A percentile compares a stretch with the other conserved stretches of the same genome.
Evolutionary conservation across 2,329 filamentous ascomycete species (phyloP).

Genomic region (Acarospora socialis): DNA sequence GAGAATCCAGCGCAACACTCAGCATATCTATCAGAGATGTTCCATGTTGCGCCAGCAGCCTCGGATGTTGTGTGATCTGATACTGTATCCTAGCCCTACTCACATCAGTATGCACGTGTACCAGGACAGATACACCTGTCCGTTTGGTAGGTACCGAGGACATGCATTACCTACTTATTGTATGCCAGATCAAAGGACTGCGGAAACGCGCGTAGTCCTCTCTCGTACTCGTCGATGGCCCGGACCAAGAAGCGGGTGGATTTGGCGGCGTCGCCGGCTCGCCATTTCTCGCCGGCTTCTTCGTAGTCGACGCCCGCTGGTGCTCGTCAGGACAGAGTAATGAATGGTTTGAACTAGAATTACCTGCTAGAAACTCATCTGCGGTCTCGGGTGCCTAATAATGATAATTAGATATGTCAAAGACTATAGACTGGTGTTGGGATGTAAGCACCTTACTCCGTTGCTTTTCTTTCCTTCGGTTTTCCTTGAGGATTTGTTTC

Average conservation of each 20-base stretch:
- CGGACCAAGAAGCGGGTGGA: slow-evolving; percentile 43
- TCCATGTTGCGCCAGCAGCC: slow-evolving; percentile 45
- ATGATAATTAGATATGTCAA: slow-evolving; percentile 9
- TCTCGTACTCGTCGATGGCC: slow-evolving; percentile 52
- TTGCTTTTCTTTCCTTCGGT: slow-evolving; percentile 17
- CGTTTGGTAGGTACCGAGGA: slow-evolving; percentile 1
- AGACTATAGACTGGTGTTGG: slow-evolving; percentile 3
- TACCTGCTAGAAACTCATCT: slow-evolving; percentile 53
- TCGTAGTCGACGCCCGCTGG: slow-evolving; percentile 52
- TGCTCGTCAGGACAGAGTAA: slow-evolving; percentile 3
- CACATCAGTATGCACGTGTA: no score
- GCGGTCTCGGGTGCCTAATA: slow-evolving; percentile 42
- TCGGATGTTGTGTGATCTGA: slow-evolving; percentile 53
- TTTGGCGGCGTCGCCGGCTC: slow-evolving; percentile 55
- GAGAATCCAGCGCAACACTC: slow-evolving; percentile 46
- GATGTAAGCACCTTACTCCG: slow-evolving; percentile 14
- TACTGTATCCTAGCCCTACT: slow-evolving; percentile 52
- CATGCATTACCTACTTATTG: slow-evolving; percentile 44
- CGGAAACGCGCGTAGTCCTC: slow-evolving; percentile 47
- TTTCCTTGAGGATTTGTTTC: slow-evolving; percentile 23
- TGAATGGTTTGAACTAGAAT: slow-evolving; percentile 8
- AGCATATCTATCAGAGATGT: slow-evolving; percentile 40
- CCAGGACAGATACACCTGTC: no score
- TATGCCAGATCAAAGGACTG: slow-evolving; percentile 56
- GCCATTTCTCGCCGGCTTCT: slow-evolving; percentile 61